These are phyloP conservation scores for Primulina huaijiensis DNA, from an alignment of 257 asterid species.

Conservation along the genomic window DNA sequence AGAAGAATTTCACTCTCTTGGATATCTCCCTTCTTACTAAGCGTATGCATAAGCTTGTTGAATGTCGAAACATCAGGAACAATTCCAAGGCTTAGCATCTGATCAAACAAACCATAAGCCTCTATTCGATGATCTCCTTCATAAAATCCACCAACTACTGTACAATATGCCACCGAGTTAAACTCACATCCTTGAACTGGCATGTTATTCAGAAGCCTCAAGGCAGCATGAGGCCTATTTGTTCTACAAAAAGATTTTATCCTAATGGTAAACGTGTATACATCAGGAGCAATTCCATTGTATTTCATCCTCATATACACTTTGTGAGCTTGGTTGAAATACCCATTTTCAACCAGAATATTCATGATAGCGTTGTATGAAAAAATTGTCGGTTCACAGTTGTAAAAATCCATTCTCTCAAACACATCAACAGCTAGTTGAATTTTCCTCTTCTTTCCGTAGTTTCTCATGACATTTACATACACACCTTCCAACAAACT, in stretches of 20 bases:
- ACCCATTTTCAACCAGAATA: conserved; percentile 70
- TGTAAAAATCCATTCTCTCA: conserved; percentile 88
- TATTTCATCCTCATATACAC: conserved; percentile 84
- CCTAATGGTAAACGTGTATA: conserved; percentile 72
- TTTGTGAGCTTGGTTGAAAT: conserved; percentile 77
- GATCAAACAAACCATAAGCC: conserved; percentile 60
- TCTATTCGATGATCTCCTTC: conserved; percentile 44
- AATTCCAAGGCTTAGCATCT: conserved; percentile 65
- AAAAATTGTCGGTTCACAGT: conserved; percentile 62
- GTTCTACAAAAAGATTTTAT: conserved; percentile 88
- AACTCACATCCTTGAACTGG: conserved; percentile 63
- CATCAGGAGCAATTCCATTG: conserved; percentile 69
- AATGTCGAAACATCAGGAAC: conserved; percentile 64
- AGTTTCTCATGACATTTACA: conserved; percentile 62
- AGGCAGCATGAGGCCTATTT: conserved; percentile 67
- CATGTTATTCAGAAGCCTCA: conserved; percentile 89
- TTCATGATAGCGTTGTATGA: conserved; percentile 81
- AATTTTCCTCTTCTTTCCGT: conserved; percentile 67
- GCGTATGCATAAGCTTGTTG: conserved; percentile 67
- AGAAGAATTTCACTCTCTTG: conserved; percentile 70
- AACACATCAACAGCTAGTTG: conserved; percentile 81
- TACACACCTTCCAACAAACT: conserved; percentile 69
- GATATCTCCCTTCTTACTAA: conserved; percentile 74
- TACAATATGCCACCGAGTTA: conserved; percentile 75
- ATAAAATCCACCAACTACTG: conserved; percentile 75